phyloP scores from a whole-genome alignment of 331 rosid genomes.

The Quercus tomentella region DNA sequence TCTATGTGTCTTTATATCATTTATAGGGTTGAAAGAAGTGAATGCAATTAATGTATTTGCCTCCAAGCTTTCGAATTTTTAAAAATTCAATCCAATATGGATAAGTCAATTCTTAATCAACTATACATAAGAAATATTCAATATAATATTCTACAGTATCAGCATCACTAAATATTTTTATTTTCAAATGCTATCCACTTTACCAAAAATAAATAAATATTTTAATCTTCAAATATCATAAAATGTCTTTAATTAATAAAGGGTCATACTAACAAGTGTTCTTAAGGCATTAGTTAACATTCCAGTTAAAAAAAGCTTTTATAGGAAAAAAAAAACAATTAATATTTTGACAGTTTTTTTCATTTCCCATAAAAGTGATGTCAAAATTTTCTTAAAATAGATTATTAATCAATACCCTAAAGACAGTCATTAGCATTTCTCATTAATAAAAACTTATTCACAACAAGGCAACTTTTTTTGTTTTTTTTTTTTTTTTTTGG shows the following conservation, averaged over 20 bases:
- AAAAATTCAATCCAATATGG: neutral
- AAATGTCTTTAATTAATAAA: neutral
- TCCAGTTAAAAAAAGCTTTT: too few relatives aligned
- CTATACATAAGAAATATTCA: neutral
- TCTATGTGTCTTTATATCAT: constrained; percentile 33
- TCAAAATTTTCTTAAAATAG: fast-evolving
- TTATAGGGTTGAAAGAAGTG: constrained; percentile 25
- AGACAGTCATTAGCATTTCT: fast-evolving
- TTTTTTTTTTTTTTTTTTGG: neutral
- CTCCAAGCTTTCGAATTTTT: constrained; percentile 31
- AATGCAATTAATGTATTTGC: constrained; percentile 45
- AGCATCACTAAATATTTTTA: neutral
- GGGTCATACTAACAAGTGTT: fast-evolving
- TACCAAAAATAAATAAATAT: too few relatives aligned
- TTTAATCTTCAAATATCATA: neutral
- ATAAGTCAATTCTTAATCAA: constrained; percentile 19
- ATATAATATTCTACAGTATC: neutral
- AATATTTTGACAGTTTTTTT: too few relatives aligned
- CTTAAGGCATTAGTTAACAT: too few relatives aligned
- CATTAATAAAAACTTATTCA: neutral
- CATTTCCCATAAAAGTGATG: fast-evolving
- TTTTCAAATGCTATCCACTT: too few relatives aligned
- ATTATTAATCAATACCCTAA: too few relatives aligned
- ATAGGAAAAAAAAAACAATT: too few relatives aligned
- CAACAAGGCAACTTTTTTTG: neutral